Evolutionary conservation across 306 rosid genomes (phyloP).

Genomic region (Quillaja saponaria): DNA sequence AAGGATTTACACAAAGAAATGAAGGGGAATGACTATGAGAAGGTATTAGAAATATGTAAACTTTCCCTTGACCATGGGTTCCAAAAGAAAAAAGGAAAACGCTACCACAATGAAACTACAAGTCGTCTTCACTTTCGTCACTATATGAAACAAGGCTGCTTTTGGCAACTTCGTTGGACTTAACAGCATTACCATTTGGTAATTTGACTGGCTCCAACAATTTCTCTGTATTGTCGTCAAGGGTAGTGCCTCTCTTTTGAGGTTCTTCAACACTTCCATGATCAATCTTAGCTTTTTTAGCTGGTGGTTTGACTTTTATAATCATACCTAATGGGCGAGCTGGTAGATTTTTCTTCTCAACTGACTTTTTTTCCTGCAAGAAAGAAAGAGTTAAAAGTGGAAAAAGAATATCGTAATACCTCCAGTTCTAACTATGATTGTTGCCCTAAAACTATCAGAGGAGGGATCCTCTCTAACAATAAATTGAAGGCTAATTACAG

Average conservation of each 20-base stretch:
- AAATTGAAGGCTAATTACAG: too few species aligned
- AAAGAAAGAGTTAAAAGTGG: constrained; percentile 21
- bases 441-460: not conserved
- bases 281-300: constrained; percentile 70
- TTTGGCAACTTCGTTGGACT: constrained; percentile 35
- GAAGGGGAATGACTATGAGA: not conserved
- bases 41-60: not conserved
- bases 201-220: constrained; percentile 32
- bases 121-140: constrained; percentile 82
- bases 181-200: constrained; percentile 34
- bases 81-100: too few species aligned
- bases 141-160: constrained; percentile 79
- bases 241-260: constrained; percentile 26
- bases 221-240: constrained; percentile 28
- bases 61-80: not conserved
- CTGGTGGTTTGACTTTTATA: constrained; percentile 75
- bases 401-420: constrained; percentile 5
- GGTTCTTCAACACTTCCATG: constrained; percentile 38
- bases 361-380: constrained; percentile 62
- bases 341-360: constrained; percentile 54
- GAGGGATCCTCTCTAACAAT: not conserved
- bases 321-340: constrained; percentile 57
- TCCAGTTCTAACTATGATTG: not conserved
- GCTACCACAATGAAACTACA: constrained; percentile 12
- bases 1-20: not conserved